Evolutionary conservation across 2,329 filamentous ascomycete genomes (phyloP), one percentile per base, ranked within the genome.

Genomic region (Pseudopithomyces maydicus): DNA sequence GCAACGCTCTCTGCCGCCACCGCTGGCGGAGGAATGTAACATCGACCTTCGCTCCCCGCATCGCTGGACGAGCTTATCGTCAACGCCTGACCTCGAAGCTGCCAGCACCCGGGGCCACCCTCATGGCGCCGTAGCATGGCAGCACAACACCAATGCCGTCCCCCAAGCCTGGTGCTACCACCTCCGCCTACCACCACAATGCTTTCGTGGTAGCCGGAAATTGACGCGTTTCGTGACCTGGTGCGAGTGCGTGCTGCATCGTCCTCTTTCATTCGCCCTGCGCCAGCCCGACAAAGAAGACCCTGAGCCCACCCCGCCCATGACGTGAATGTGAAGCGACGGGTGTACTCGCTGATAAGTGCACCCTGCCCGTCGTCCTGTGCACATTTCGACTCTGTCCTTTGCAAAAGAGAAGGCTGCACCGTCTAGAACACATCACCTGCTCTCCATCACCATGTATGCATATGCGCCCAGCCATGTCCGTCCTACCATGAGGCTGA

Each of bases 91-190:
- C 54, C 26, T 29, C 26, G 26, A 29, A 4, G 5, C 8, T 29
- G 26, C 17, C 41, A 39, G 14, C 29, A 15, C 38, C 14, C n/a
- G n/a, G n/a, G n/a, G n/a, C n/a, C 47, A 59, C 59, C 50, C 62
- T 47, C 57, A 65, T 69, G 67, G 59, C 65, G 65, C 57, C 46
- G 69, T 72, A 66, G 61, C 66, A 70, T 66, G 52, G 62, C 59
- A 63, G 55, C 55, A 52, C 43, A 52, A 55, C 38, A 44, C 38
- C 54, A 42, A 36, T 35, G 19, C 45, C 48, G 22, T 35, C 49
- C 48, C 68, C 66, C 63, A 61, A 65, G 62, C 57, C 65, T 70
- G 68, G 71, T 71, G 70, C 59, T 22, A 69, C 71, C 61, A 71
- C 54, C 64, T 66, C 69, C 63, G 68, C 69, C 46, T 50, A 61